phyloP scores from a whole-genome alignment of 805 yeast genomes.

The Myxozyma sirexii region DNA sequence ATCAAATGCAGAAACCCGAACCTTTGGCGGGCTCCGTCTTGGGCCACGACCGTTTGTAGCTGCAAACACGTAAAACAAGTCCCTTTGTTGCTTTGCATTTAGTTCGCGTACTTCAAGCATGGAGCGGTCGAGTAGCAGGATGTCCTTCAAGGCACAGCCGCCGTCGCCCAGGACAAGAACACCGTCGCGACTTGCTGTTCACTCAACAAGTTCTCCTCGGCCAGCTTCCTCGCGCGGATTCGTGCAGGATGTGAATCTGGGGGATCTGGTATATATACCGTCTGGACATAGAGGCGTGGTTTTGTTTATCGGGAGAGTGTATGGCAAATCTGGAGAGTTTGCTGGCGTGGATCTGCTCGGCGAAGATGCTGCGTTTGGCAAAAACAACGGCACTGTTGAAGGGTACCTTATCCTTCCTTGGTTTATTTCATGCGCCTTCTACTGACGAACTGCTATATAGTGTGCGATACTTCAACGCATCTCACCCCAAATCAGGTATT shows the following conservation, averaged over 20 bases:
- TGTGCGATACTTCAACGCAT: slow-evolving; percentile 26
- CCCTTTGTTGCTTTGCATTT: background rate
- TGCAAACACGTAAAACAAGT: background rate
- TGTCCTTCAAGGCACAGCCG: slow-evolving; percentile 1
- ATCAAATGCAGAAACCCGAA: background rate
- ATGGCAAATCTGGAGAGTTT: slow-evolving; percentile 71
- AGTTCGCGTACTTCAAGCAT: background rate
- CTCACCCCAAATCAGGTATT: slow-evolving; percentile 22
- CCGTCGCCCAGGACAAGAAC: slow-evolving; percentile 17
- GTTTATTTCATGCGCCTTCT: too few relatives aligned
- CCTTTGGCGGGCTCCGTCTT: background rate
- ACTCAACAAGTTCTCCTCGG: slow-evolving; percentile 5
- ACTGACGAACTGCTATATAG: too few relatives aligned
- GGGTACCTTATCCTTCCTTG: slow-evolving; percentile 49
- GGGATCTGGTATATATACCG: slow-evolving; percentile 25
- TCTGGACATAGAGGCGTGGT: slow-evolving; percentile 27
- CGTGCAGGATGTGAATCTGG: slow-evolving; percentile 9
- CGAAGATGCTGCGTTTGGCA: slow-evolving; percentile 65
- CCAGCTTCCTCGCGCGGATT: slow-evolving; percentile 25
- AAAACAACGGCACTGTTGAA: slow-evolving; percentile 80
- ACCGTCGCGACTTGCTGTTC: slow-evolving; percentile 5
- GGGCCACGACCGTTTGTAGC: background rate
- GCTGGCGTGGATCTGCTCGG: slow-evolving; percentile 89
- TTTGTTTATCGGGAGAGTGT: slow-evolving; percentile 56
- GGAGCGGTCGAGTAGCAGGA: slow-evolving; percentile 7